phyloP scores from a whole-genome alignment of 768 basidiomycete species.

The Ramaria sp. region DNA sequence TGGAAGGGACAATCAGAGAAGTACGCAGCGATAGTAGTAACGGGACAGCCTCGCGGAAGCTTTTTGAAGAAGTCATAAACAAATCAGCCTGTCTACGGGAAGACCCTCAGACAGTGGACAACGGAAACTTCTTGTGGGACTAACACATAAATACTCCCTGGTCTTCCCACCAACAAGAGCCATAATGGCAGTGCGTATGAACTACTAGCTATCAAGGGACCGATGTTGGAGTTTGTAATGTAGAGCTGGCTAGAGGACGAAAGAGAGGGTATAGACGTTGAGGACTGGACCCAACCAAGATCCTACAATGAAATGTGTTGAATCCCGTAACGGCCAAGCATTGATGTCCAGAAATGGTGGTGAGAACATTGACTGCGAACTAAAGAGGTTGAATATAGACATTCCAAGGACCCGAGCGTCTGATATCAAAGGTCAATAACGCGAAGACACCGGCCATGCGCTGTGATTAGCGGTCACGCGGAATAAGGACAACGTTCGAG shows the following conservation, averaged over 20 bases:
- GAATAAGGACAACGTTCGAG: not conserved
- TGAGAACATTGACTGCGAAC: not conserved
- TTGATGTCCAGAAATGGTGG: not conserved
- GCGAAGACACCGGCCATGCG: not conserved
- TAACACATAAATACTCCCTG: no score
- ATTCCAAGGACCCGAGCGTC: no score
- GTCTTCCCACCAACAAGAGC: no score
- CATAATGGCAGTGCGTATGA: no score
- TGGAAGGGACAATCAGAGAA: not conserved
- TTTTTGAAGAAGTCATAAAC: not conserved
- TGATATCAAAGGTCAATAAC: not conserved
- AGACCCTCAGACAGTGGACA: no score
- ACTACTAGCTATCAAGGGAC: no score
- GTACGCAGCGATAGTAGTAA: not conserved
- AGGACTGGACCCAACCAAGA: not conserved
- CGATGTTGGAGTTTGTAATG: not conserved
- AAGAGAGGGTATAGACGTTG: not conserved
- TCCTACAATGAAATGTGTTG: not conserved
- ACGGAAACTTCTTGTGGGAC: no score
- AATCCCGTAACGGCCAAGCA: not conserved
- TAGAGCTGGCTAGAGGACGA: not conserved
- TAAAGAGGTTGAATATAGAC: no score
- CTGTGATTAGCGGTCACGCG: not conserved
- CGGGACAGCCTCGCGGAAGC: not conserved
- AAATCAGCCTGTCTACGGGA: no score